These are phyloP conservation scores for Angomonas deanei DNA, from an alignment of 208 protist species.

Conservation along the genomic window DNA sequence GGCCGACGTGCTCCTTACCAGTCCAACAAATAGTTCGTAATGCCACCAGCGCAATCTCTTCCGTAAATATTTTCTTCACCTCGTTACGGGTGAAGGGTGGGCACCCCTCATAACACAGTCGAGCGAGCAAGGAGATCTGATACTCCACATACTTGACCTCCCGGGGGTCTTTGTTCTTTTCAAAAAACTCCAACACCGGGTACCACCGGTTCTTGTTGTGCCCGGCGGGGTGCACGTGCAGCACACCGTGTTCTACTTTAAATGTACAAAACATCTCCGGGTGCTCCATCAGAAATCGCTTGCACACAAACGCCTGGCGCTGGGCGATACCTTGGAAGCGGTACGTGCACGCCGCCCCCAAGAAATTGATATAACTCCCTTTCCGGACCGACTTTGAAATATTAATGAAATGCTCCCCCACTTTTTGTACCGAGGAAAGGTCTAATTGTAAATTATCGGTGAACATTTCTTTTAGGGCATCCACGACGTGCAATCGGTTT, in stretches of 20 bases:
- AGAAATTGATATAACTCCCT: constrained; percentile 42
- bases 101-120: constrained; percentile 61
- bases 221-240: constrained; percentile 9
- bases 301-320: constrained; percentile 51
- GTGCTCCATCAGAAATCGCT: constrained; percentile 55
- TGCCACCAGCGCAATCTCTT: constrained; percentile 32
- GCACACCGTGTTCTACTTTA: constrained; percentile 11
- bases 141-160: constrained; percentile 29
- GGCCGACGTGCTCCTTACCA: constrained; percentile 29
- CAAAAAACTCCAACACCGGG: constrained; percentile 34
- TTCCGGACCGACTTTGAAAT: constrained; percentile 19
- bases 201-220: constrained; percentile 3
- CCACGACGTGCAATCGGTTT: constrained; percentile 38
- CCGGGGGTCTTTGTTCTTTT: constrained; percentile 12
- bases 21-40: constrained; percentile 39
- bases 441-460: constrained; percentile 48
- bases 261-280: constrained; percentile 35
- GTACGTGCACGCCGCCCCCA: constrained; percentile 50
- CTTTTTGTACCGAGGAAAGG: constrained; percentile 26
- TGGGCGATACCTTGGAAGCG: constrained; percentile 38
- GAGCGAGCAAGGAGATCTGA: constrained; percentile 49
- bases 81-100: constrained; percentile 34
- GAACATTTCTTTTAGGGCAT: constrained; percentile 60
- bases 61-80: constrained; percentile 34
- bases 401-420: constrained; percentile 38